These are phyloP conservation scores for Mucor irregularis DNA, from an alignment of 371 early-diverging fungal species.

Conservation along the genomic window DNA sequence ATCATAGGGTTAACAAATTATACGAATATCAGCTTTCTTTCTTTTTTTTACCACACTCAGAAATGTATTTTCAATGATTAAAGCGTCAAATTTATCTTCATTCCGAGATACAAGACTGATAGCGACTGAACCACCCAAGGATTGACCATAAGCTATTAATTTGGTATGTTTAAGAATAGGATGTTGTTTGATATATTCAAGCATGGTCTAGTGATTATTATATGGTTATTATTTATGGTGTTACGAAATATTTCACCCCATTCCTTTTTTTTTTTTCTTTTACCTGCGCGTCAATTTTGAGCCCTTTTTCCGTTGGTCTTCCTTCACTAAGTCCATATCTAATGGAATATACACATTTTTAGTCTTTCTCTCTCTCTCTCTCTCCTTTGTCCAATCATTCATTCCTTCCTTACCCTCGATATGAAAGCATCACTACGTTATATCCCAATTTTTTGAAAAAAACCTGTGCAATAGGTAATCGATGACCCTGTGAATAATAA, in stretches of 20 bases:
- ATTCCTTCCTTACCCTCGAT: conserved; percentile 85
- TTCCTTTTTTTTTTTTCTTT: background rate
- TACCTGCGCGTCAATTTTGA: conserved; percentile 88
- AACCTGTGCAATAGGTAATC: conserved; percentile 82
- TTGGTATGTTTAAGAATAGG: conserved; percentile 70
- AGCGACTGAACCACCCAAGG: conserved; percentile 95
- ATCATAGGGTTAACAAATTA: background rate
- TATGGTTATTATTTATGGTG: background rate
- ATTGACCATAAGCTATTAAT: conserved; percentile 90
- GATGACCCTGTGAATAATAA: conserved; percentile 68
- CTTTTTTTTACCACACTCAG: conserved; percentile 66
- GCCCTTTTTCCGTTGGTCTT: conserved; percentile 81
- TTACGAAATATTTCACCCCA: background rate
- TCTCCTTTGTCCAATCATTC: too few species aligned
- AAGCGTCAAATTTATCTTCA: conserved; percentile 70
- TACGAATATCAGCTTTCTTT: background rate
- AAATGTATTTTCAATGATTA: conserved; percentile 96
- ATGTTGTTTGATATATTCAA: conserved; percentile 78
- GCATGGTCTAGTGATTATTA: conserved; percentile 76
- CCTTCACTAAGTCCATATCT: conserved; percentile 92
- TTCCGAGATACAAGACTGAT: conserved; percentile 79
- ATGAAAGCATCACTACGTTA: conserved; percentile 95
- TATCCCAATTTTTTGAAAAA: conserved; percentile 67
- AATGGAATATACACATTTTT: background rate
- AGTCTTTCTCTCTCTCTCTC: too few species aligned